Percentiles rank a stretch among this genome's conserved stretches.
phyloP scores from a whole-genome alignment of 768 basidiomycete genomes.

The Boletus speciosus region DNA sequence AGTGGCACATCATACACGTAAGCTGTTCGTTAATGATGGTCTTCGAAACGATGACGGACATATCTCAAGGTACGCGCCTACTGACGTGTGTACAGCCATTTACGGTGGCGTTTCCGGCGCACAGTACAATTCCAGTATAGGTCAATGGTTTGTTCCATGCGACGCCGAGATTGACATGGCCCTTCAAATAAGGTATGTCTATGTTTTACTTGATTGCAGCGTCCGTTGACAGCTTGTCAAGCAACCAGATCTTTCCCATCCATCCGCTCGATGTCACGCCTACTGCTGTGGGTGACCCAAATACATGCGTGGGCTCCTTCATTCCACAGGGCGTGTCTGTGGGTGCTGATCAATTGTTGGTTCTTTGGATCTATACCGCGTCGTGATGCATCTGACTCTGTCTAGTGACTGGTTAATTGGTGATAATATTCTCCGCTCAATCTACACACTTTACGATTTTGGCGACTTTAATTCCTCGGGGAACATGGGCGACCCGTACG shows the following conservation, averaged over 20 bases:
- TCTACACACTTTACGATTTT: slow-evolving; percentile 83
- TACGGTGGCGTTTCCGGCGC: slow-evolving; percentile 69
- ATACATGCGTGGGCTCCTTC: slow-evolving; percentile 70
- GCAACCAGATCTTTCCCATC: slow-evolving; percentile 70
- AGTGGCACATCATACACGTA: slow-evolving; percentile 81
- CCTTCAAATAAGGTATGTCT: slow-evolving; percentile 66
- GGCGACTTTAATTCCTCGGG: slow-evolving; percentile 69
- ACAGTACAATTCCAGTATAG: slow-evolving; percentile 44
- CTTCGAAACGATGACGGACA: slow-evolving; percentile 3
- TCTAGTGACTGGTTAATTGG: slow-evolving; percentile 78
- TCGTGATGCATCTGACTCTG: slow-evolving; percentile 3
- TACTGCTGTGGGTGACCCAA: slow-evolving; percentile 39
- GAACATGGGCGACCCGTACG: slow-evolving; percentile 71
- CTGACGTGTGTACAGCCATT: slow-evolving; percentile 62
- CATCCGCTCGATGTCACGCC: slow-evolving; percentile 78
- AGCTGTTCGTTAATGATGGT: slow-evolving; percentile 22
- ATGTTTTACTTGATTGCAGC: slow-evolving; percentile 1
- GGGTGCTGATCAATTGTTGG: slow-evolving; percentile 67
- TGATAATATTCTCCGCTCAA: slow-evolving; percentile 77
- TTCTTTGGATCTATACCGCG: slow-evolving; percentile 10
- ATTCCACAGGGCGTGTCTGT: slow-evolving; percentile 58
- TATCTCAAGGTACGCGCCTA: slow-evolving; percentile 60
- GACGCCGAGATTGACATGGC: slow-evolving; percentile 72
- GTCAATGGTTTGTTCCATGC: slow-evolving; percentile 76
- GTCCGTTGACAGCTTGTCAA: slow-evolving; percentile 30